Evolutionary conservation across 2,329 filamentous ascomycete species (phyloP).

Genomic region (Claviceps arundinis): DNA sequence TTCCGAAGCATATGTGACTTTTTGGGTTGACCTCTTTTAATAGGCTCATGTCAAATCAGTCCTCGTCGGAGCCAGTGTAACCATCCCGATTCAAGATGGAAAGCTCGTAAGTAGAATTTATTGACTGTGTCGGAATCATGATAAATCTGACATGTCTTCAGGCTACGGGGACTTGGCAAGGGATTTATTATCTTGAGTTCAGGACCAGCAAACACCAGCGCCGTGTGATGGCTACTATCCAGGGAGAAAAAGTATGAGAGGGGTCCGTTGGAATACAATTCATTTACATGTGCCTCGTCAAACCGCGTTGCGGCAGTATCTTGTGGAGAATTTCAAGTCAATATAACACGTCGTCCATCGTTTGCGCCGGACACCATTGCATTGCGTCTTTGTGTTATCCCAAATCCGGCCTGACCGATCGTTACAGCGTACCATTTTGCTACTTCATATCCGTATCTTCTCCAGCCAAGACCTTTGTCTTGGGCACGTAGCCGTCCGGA

Average conservation of each 20-base stretch:
- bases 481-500: constrained; percentile 45
- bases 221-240: constrained; percentile 82
- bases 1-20: background rate
- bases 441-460: constrained; percentile 49
- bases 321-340: constrained; percentile 1
- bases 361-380: constrained; percentile 25
- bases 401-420: constrained; percentile 10
- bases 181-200: constrained; percentile 94
- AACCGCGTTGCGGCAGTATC: background rate
- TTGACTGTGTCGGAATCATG: background rate
- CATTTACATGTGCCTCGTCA: background rate
- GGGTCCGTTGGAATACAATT: background rate
- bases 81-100: constrained; percentile 81
- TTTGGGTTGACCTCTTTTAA: background rate
- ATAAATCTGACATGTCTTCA: constrained; percentile 11
- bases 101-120: constrained; percentile 41
- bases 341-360: constrained; percentile 4
- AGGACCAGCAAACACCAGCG: constrained; percentile 61
- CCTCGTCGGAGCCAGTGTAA: constrained; percentile 77
- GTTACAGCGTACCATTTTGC: constrained; percentile 25
- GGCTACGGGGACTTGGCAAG: constrained; percentile 62
- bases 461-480: constrained; percentile 52
- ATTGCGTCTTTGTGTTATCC: constrained; percentile 11
- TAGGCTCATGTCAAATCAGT: constrained; percentile 88
- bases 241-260: constrained; percentile 58